Percentiles rank a stretch among this genome's conserved stretches.
Conservation (phyloP, 1,284 basidiomycete species). For the Tylopilus orsonianus region DNA sequence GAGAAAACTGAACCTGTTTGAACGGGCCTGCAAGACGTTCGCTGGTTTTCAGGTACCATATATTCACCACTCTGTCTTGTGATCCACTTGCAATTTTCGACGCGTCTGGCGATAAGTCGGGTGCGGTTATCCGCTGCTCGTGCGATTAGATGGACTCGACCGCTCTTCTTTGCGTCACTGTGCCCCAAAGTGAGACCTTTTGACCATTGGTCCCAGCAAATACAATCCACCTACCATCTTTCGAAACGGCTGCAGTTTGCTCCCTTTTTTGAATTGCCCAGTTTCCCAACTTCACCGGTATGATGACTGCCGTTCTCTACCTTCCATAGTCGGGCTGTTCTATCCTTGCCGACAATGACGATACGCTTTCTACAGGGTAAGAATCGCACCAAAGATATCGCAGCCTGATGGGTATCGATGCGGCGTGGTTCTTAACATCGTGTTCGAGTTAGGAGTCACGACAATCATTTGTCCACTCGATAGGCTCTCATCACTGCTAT, state of each 20-base stretch:
- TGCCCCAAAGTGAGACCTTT: conserved; percentile 15
- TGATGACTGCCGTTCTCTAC: conserved; percentile 1
- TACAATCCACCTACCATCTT: conserved; percentile 21
- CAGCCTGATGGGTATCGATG: conserved; percentile 3
- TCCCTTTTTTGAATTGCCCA: not conserved
- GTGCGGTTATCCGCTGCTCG: conserved; percentile 15
- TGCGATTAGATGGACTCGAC: conserved; percentile 16
- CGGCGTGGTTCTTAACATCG: conserved; percentile 4
- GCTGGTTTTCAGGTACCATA: conserved; percentile 21
- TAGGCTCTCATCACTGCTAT: conserved; percentile 1
- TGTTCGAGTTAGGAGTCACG: not conserved
- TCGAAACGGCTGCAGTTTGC: conserved; percentile 10
- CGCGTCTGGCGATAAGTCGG: conserved; percentile 21
- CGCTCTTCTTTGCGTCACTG: conserved; percentile 2
- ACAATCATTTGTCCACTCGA: not conserved
- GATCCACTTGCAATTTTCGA: conserved; percentile 24
- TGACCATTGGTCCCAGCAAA: conserved; percentile 1
- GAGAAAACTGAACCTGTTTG: conserved; percentile 21
- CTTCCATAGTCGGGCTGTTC: conserved; percentile 12
- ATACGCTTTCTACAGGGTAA: conserved; percentile 12
- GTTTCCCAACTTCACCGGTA: not conserved
- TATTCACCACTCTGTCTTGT: conserved; percentile 20
- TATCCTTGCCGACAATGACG: not conserved
- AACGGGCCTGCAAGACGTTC: conserved; percentile 17
- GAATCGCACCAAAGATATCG: conserved; percentile 16